Conservation (phyloP, 257 asterid species). For the Mentha longifolia region DNA sequence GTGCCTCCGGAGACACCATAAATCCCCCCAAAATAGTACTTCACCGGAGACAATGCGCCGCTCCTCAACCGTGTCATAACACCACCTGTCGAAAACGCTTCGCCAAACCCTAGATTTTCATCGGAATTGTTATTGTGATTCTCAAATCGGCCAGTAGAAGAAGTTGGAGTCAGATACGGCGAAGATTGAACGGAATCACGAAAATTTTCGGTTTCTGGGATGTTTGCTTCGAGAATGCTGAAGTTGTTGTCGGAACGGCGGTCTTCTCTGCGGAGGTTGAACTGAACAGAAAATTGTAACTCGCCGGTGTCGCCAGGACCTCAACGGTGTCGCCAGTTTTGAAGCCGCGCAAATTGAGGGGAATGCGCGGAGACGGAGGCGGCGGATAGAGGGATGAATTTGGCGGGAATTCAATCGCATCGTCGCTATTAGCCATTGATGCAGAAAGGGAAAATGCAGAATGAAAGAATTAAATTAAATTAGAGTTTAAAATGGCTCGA, state of each 20-base stretch:
- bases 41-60: constrained; percentile 42
- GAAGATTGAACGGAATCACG: constrained; percentile 17
- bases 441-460: neutral
- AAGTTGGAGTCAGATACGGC: constrained; percentile 35
- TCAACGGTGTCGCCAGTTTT: constrained; percentile 43
- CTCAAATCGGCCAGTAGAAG: constrained; percentile 10
- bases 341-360: constrained; percentile 39
- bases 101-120: neutral
- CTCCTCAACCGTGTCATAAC: constrained; percentile 48
- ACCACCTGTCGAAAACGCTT: constrained; percentile 16
- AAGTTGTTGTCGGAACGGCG: constrained; percentile 1
- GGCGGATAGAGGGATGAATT: constrained; percentile 22
- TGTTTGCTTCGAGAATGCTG: constrained; percentile 17
- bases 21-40: constrained; percentile 21
- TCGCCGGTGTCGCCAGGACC: constrained; percentile 45
- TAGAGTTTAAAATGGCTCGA: neutral
- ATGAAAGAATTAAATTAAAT: neutral
- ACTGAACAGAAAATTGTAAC: constrained; percentile 45
- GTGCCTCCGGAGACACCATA: constrained; percentile 1
- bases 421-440: constrained; percentile 30
- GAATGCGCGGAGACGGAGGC: constrained; percentile 29
- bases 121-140: neutral
- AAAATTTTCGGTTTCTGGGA: constrained; percentile 13
- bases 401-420: constrained; percentile 7
- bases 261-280: constrained; percentile 33